Conservation (phyloP, 805 yeast species). For the Wickerhamiella kazuoi region DNA sequence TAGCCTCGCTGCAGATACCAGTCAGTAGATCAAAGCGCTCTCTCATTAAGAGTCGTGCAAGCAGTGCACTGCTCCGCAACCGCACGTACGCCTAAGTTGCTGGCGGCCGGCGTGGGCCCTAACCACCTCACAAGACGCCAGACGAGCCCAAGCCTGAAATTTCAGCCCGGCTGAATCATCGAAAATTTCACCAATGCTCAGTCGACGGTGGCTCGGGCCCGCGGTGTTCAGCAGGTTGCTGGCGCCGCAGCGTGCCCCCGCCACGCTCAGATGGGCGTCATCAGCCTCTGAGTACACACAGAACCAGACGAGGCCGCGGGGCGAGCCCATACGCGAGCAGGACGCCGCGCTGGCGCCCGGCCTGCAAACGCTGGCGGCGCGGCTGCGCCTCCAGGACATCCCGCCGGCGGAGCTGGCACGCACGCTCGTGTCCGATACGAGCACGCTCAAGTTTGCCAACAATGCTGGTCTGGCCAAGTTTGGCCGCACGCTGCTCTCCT, state of each 20-base stretch:
- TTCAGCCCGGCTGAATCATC: not conserved
- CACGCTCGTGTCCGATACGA: slow-evolving; percentile 44
- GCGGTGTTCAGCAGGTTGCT: not conserved
- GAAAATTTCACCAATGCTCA: not conserved
- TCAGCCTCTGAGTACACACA: not conserved
- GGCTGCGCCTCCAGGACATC: slow-evolving; percentile 40
- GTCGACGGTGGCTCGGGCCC: not conserved
- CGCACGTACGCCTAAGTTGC: no score
- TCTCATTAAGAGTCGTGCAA: no score
- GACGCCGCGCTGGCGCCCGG: slow-evolving; percentile 46
- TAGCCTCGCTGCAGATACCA: no score
- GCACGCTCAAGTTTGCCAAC: slow-evolving; percentile 36
- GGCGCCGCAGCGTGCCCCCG: not conserved
- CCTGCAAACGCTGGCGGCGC: slow-evolving; percentile 59
- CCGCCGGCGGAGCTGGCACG: slow-evolving; percentile 57
- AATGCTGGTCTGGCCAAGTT: slow-evolving; percentile 67
- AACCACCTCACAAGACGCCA: not conserved
- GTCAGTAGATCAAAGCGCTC: no score
- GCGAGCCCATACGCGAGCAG: slow-evolving; percentile 28
- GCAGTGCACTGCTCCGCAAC: no score
- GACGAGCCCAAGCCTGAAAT: not conserved
- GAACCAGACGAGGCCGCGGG: slow-evolving; percentile 3
- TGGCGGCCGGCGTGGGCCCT: no score
- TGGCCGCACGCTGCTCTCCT: slow-evolving; percentile 62
- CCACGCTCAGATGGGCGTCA: not conserved